These are phyloP conservation scores for Quercus gilva DNA, from an alignment of 306 rosid species.

Conservation along the genomic window DNA sequence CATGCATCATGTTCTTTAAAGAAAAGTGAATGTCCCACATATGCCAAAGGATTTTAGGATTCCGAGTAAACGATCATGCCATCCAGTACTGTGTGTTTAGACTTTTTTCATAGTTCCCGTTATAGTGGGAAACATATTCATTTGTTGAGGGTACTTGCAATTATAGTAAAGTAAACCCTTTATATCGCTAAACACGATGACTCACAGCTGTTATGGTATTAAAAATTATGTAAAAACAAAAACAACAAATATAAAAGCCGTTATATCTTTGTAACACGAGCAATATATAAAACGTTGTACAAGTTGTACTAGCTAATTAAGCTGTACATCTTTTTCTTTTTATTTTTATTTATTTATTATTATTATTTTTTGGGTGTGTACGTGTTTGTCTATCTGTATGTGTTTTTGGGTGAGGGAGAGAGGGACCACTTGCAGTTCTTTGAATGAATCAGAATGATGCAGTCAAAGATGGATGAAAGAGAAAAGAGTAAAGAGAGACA, in stretches of 20 bases:
- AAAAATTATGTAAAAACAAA: not conserved
- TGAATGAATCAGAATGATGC: constrained; percentile 22
- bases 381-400: not conserved
- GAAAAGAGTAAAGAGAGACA: constrained; percentile 17
- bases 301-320: too few relatives aligned
- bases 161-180: constrained; percentile 24
- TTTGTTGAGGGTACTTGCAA: constrained; percentile 29
- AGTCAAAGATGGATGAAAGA: constrained; percentile 49
- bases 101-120: constrained; percentile 22
- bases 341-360: too few relatives aligned
- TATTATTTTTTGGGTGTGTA: too few relatives aligned
- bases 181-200: constrained; percentile 17
- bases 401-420: not conserved
- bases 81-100: constrained; percentile 21
- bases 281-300: too few relatives aligned
- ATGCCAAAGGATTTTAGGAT: constrained; percentile 41
- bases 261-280: too few relatives aligned
- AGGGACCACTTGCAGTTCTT: not conserved
- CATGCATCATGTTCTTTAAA: constrained; percentile 1
- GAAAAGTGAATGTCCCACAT: constrained; percentile 22
- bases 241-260: not conserved
- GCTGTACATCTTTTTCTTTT: too few relatives aligned
- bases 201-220: not conserved
- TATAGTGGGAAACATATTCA: constrained; percentile 49
- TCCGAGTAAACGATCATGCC: constrained; percentile 42